Percentiles rank a stretch among this genome's conserved stretches.
These are phyloP conservation scores for Coemansia sp. DNA, from an alignment of 192 early-diverging fungal species.

Conservation along the genomic window DNA sequence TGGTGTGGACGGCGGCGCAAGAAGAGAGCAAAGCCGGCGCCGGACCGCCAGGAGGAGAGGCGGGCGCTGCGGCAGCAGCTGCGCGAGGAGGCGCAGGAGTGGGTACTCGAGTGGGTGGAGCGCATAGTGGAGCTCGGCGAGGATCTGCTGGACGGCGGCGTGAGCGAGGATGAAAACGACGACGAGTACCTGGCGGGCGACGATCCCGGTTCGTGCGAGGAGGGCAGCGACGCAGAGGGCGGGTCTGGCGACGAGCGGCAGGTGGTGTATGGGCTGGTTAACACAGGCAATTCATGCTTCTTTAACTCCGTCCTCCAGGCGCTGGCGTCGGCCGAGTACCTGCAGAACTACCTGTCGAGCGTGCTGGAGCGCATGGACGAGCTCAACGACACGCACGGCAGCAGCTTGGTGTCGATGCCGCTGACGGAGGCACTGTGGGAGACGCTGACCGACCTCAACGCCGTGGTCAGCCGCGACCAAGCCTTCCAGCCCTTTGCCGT, in stretches of 20 bases:
- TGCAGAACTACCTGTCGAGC: constrained; percentile 48
- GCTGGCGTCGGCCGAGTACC: constrained; percentile 55
- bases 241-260: constrained; percentile 32
- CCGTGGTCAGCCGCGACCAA: constrained; percentile 42
- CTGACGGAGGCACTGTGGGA: constrained; percentile 59
- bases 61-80: constrained; percentile 48
- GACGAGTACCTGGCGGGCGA: constrained; percentile 34
- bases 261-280: constrained; percentile 75
- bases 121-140: constrained; percentile 54
- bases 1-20: constrained; percentile 52
- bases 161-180: constrained; percentile 49
- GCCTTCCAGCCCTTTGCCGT: constrained; percentile 68
- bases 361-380: constrained; percentile 57
- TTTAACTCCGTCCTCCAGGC: constrained; percentile 92
- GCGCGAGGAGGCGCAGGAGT: constrained; percentile 54
- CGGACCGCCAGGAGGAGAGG: constrained; percentile 47
- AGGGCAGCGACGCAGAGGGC: constrained; percentile 23
- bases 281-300: constrained; percentile 93
- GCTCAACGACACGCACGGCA: constrained; percentile 33
- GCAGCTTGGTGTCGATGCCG: constrained; percentile 41
- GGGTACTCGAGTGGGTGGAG: constrained; percentile 49
- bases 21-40: constrained; percentile 27
- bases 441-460: constrained; percentile 56
- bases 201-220: constrained; percentile 35
- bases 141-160: constrained; percentile 42